Evolutionary conservation across 2,329 filamentous ascomycete genomes (phyloP).

Genomic region (Alternaria panax): DNA sequence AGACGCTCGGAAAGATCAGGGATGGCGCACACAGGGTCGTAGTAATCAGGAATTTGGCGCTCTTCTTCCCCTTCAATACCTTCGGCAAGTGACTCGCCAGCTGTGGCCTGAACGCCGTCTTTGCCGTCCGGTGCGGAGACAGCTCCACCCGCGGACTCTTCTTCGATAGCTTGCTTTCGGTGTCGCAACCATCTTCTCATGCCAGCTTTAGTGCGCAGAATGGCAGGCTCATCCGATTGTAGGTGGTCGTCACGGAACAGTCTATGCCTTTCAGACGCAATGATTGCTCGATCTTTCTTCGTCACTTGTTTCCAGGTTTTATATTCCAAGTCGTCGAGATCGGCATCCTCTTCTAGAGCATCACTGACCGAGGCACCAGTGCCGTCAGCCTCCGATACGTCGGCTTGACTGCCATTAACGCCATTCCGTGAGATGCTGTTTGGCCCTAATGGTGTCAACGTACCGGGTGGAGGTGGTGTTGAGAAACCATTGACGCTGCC

Average conservation of each 20-base stretch:
- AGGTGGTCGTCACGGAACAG: slow-evolving; percentile 86
- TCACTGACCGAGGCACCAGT: slow-evolving; percentile 71
- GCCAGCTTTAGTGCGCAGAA: slow-evolving; percentile 82
- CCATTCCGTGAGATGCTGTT: slow-evolving; percentile 70
- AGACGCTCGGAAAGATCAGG: slow-evolving; percentile 82
- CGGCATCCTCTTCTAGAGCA: slow-evolving; percentile 75
- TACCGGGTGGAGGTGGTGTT: slow-evolving; percentile 81
- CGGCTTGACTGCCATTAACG: slow-evolving; percentile 72
- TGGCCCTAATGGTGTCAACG: slow-evolving; percentile 75
- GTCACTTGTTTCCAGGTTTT: slow-evolving; percentile 99
- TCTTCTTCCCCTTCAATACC: slow-evolving; percentile 87
- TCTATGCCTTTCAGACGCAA: slow-evolving; percentile 84
- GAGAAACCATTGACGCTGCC: slow-evolving; percentile 83
- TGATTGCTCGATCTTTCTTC: slow-evolving; percentile 88
- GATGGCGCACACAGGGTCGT: slow-evolving; percentile 83
- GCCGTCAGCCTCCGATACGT: slow-evolving; percentile 87
- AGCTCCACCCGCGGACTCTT: slow-evolving; percentile 56
- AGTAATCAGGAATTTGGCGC: slow-evolving; percentile 89
- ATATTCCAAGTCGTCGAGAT: slow-evolving; percentile 88
- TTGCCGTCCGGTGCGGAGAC: slow-evolving; percentile 56
- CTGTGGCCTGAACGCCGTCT: slow-evolving; percentile 58
- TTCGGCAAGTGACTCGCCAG: slow-evolving; percentile 83
- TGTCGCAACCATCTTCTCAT: slow-evolving; percentile 90
- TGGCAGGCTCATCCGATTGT: slow-evolving; percentile 85
- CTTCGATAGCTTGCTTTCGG: slow-evolving; percentile 68